phyloP scores from a whole-genome alignment of 768 basidiomycete species.

The Solioccasus polychromus region DNA sequence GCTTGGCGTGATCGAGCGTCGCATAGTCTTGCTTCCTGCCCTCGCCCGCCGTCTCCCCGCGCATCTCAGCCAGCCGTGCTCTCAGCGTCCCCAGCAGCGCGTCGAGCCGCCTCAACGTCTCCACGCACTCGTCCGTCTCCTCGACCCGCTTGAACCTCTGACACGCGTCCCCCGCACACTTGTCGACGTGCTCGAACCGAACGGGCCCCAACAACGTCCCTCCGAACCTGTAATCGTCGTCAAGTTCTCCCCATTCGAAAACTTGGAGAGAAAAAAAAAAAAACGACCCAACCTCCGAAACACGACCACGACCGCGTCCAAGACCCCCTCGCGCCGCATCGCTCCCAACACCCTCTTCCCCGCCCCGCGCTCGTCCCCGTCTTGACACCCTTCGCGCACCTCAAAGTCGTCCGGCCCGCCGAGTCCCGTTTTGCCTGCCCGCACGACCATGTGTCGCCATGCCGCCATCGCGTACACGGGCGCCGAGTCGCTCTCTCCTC shows the following conservation, averaged over 20 bases:
- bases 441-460: constrained; percentile 76
- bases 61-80: constrained; percentile 36
- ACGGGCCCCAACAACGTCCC: constrained; percentile 76
- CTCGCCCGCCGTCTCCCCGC: too few species aligned
- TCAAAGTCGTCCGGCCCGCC: constrained; percentile 76
- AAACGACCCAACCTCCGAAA: constrained; percentile 63
- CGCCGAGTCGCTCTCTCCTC: too few species aligned
- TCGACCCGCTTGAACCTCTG: constrained; percentile 62
- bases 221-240: constrained; percentile 57
- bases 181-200: constrained; percentile 76
- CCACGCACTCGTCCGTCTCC: constrained; percentile 60
- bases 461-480: constrained; percentile 60
- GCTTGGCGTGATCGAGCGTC: constrained; percentile 49
- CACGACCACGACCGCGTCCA: constrained; percentile 79
- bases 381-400: constrained; percentile 56
- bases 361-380: constrained; percentile 78
- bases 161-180: constrained; percentile 73
- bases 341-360: constrained; percentile 59
- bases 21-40: too few species aligned
- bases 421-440: constrained; percentile 61
- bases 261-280: neutral
- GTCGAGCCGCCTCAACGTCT: constrained; percentile 59
- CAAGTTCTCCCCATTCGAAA: neutral
- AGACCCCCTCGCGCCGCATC: constrained; percentile 65
- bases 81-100: constrained; percentile 58